A percentile compares a stretch with the other conserved stretches of the same genome.
These are phyloP conservation scores for Isatis tinctoria DNA, from an alignment of 345 rosid genomes.

Conservation along the genomic window DNA sequence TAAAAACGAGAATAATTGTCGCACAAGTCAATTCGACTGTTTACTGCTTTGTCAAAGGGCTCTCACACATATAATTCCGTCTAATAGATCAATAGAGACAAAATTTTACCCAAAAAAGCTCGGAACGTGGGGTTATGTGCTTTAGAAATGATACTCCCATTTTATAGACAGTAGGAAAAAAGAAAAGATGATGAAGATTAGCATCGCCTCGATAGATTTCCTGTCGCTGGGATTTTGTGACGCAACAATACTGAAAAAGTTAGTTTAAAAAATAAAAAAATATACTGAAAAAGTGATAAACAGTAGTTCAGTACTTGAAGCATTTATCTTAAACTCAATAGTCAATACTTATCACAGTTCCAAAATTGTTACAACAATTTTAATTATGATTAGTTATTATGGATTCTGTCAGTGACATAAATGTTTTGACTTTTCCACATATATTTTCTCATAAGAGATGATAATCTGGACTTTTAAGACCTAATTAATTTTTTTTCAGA, in stretches of 20 bases:
- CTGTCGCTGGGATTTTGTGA: not conserved
- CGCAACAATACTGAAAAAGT: not conserved
- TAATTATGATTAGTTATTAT: not conserved
- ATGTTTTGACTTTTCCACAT: not conserved
- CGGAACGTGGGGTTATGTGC: not conserved
- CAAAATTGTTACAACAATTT: not conserved
- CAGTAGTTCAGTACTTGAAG: not conserved
- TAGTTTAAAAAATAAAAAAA: too few species aligned
- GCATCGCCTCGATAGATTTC: not conserved
- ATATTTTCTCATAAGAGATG: too few species aligned
- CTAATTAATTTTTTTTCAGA: too few species aligned
- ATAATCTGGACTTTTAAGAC: too few species aligned
- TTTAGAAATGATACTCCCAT: not conserved
- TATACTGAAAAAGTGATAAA: not conserved
- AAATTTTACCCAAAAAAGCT: not conserved
- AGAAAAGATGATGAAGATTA: not conserved
- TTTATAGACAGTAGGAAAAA: not conserved
- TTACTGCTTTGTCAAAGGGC: conserved; percentile 9
- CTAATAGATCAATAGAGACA: not conserved
- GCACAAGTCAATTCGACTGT: conserved; percentile 1
- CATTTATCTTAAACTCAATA: not conserved
- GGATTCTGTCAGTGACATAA: not conserved
- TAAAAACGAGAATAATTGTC: conserved; percentile 24
- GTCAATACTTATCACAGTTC: too few species aligned
- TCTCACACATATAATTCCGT: not conserved